Percentiles rank a stretch among this genome's conserved stretches.
Conservation (phyloP, 495 filamentous ascomycete genomes). For the Penicillium waksmanii region DNA sequence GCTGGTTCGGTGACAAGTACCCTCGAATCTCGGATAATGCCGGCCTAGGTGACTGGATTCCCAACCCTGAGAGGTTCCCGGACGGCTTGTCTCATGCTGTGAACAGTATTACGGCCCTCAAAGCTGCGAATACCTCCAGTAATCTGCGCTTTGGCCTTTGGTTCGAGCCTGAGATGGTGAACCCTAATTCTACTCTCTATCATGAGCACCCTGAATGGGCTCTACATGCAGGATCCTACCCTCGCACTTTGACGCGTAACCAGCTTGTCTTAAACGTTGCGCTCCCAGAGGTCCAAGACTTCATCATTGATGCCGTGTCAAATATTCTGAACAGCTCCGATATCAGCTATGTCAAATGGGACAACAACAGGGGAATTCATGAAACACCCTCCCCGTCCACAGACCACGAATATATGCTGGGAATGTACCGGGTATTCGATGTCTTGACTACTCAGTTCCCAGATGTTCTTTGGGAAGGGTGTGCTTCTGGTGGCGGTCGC, state of each 20-base stretch:
- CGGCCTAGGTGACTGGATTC: slow-evolving; percentile 59
- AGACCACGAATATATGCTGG: slow-evolving; percentile 57
- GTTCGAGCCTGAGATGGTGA: slow-evolving; percentile 65
- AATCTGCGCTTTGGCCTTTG: slow-evolving; percentile 57
- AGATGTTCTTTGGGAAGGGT: slow-evolving; percentile 60
- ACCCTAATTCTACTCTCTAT: slow-evolving; percentile 57
- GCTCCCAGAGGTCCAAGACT: slow-evolving; percentile 56
- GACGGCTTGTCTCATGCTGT: slow-evolving; percentile 51
- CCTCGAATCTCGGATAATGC: slow-evolving; percentile 51
- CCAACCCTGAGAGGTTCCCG: slow-evolving; percentile 56
- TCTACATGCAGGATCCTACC: slow-evolving; percentile 53
- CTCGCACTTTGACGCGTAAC: slow-evolving; percentile 51
- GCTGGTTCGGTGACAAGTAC: slow-evolving; percentile 60
- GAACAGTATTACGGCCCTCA: slow-evolving; percentile 45
- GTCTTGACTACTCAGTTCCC: slow-evolving; percentile 55
- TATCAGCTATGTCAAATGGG: slow-evolving; percentile 61
- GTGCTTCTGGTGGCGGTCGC: slow-evolving; percentile 57
- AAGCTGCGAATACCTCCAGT: slow-evolving; percentile 40
- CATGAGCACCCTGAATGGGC: slow-evolving; percentile 58
- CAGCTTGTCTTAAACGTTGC: slow-evolving; percentile 59
- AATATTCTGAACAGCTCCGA: slow-evolving; percentile 49
- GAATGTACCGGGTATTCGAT: slow-evolving; percentile 57
- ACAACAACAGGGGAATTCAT: slow-evolving; percentile 59
- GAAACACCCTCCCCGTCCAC: slow-evolving; percentile 52
- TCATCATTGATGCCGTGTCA: slow-evolving; percentile 53